These are phyloP conservation scores for Tubosaeta sp. DNA, from an alignment of 768 basidiomycete species.

Conservation along the genomic window DNA sequence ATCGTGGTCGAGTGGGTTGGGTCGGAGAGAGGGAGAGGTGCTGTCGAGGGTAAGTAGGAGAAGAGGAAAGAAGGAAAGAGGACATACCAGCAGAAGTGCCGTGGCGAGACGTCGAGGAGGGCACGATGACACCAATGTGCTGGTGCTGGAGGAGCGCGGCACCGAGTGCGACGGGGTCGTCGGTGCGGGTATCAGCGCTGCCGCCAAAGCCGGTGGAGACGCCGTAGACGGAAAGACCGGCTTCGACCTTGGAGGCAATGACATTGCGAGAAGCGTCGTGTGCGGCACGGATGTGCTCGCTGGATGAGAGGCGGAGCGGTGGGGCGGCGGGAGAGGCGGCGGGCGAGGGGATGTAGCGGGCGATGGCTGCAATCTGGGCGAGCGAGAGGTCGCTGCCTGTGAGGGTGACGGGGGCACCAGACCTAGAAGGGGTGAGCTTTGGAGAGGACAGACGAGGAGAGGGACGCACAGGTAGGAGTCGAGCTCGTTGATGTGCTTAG, in stretches of 20 bases:
- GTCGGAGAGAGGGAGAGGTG: constrained; percentile 61
- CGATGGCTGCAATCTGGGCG: constrained; percentile 71
- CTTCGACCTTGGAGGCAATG: constrained; percentile 62
- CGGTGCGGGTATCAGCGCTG: constrained; percentile 82
- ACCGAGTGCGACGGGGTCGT: constrained; percentile 67
- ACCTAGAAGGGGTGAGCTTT: constrained; percentile 34
- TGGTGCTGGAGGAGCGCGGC: constrained; percentile 85
- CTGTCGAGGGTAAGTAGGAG: constrained; percentile 1
- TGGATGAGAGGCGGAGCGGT: constrained; percentile 18
- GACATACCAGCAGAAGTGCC: constrained; percentile 2
- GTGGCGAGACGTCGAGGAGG: constrained; percentile 40
- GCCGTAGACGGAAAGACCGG: constrained; percentile 73
- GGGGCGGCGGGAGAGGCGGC: constrained; percentile 33
- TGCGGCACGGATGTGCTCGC: constrained; percentile 38
- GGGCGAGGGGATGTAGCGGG: constrained; percentile 50
- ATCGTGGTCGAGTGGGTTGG: constrained; percentile 65
- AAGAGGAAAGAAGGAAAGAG: too few relatives aligned
- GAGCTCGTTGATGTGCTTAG: constrained; percentile 58
- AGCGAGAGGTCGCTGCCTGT: constrained; percentile 72
- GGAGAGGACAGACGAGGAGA: not conserved
- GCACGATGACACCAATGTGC: constrained; percentile 63
- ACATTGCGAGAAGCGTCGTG: constrained; percentile 62
- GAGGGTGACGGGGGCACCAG: constrained; percentile 58
- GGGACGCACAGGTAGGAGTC: constrained; percentile 57
- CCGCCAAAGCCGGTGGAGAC: constrained; percentile 85